These are phyloP conservation scores for Fusarium ramigenum DNA, from an alignment of 2,329 filamentous ascomycete genomes.

Conservation along the genomic window DNA sequence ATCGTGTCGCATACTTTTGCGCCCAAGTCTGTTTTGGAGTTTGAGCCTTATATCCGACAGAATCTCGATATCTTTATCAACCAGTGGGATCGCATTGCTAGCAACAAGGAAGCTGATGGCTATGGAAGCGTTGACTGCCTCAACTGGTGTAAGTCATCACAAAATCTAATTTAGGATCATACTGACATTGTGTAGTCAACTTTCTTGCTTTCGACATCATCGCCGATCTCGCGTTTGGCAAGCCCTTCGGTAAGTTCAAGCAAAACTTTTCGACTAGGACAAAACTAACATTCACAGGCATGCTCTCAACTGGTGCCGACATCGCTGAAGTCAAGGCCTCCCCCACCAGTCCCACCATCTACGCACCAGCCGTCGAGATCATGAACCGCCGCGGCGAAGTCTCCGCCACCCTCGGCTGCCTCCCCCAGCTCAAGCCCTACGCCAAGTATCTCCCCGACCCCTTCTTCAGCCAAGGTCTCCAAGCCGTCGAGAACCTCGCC, in stretches of 20 bases:
- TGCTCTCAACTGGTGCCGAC: slow-evolving; percentile 80
- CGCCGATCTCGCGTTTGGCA: slow-evolving; percentile 60
- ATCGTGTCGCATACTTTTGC: slow-evolving; percentile 90
- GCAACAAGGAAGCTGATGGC: slow-evolving; percentile 64
- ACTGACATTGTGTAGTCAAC: slow-evolving; percentile 44
- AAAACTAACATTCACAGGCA: slow-evolving; percentile 48
- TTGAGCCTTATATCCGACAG: slow-evolving; percentile 87
- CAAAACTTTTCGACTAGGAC: accelerated
- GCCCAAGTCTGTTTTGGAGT: slow-evolving; percentile 80
- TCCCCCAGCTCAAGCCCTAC: slow-evolving; percentile 79
- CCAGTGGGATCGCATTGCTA: slow-evolving; percentile 74
- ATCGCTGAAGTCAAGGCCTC: slow-evolving; percentile 75
- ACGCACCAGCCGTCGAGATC: slow-evolving; percentile 86
- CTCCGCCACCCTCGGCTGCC: slow-evolving; percentile 79
- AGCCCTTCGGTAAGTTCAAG: slow-evolving; percentile 51
- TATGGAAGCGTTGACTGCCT: slow-evolving; percentile 74
- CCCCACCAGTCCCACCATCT: slow-evolving; percentile 69
- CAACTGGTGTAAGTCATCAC: slow-evolving; percentile 74
- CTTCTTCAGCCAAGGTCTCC: slow-evolving; percentile 80
- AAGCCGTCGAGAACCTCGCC: slow-evolving; percentile 81
- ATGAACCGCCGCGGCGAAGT: slow-evolving; percentile 90
- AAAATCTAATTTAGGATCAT: too few relatives aligned
- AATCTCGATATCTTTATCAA: slow-evolving; percentile 80
- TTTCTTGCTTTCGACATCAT: slow-evolving; percentile 65
- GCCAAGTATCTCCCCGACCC: slow-evolving; percentile 83